Evolutionary conservation across 2,329 filamentous ascomycete species (phyloP), one percentile per base, ranked within the genome.

Genomic region (Hymenoscyphus occultus): DNA sequence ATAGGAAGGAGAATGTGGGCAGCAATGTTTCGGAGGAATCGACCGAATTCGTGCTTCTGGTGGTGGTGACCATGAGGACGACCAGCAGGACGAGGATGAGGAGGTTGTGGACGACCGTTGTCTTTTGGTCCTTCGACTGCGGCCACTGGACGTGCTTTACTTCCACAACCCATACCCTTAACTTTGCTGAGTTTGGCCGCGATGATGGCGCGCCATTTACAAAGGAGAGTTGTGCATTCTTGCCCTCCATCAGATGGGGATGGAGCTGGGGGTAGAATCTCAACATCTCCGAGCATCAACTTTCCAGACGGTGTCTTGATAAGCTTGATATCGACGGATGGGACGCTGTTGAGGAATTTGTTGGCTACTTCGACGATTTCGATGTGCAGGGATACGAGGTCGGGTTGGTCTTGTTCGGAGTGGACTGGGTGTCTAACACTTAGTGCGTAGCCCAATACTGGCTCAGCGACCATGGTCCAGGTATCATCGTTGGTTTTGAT

Each of bases 1-100:
- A 91, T 81, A 1, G 90, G 90, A 48, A 92, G 80, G 59, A 92
- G 75, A 56, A 92, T 82, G 67, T 88, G 85, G 45, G 86, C 80
- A 68, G 84, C 80, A 60, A 90, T 80, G 71, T 84, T 84, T 72
- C 81, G 80, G 58, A 86, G 69, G 32, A 86, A 76, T 66, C 80
- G 77, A 62, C 78, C 75, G 77, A 84, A 83, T 71, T 74, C 69
- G 51, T 75, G 73, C 67, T 75, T 72, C 62, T 76, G 75, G 59
- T 76, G 74, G 65, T 76, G 74, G 64, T 77, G 74, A 65, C 71
- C 74, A 65, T 67, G 65, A 66, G 71, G 63, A 72, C 73, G 64
- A 63, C 60, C 64, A 40, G 64, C 69, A 10, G 68, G 68, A 62
- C 69, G 69, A 61, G 68, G 68, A 62, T 69, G 69, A 61, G 60